Evolutionary conservation across 2,329 filamentous ascomycete species (phyloP).

Genomic region (Colletotrichum musicola): DNA sequence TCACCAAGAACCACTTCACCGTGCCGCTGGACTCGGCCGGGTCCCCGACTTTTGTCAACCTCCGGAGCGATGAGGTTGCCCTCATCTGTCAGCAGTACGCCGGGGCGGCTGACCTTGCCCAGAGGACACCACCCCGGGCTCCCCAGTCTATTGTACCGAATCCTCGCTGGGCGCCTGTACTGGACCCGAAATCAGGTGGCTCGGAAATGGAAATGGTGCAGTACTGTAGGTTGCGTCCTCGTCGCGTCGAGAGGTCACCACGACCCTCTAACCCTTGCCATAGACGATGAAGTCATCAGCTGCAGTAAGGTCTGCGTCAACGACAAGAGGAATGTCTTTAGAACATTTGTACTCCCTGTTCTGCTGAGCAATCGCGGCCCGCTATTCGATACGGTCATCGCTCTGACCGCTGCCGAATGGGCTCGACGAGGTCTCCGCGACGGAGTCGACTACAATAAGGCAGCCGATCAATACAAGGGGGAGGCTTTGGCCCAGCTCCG

Average conservation of each 20-base stretch:
- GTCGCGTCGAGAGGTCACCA: background rate
- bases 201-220: slow-evolving; percentile 12
- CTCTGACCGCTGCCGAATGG: slow-evolving; percentile 18
- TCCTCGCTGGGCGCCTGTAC: slow-evolving; percentile 1
- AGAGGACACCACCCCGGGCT: background rate
- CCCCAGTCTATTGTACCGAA: background rate
- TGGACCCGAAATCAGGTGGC: background rate
- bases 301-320: slow-evolving; percentile 17
- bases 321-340: slow-evolving; percentile 16
- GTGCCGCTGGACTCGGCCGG: slow-evolving; percentile 7
- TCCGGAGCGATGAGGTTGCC: slow-evolving; percentile 13
- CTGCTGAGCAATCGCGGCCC: slow-evolving; percentile 17
- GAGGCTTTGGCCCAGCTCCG: slow-evolving; percentile 16
- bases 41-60: slow-evolving; percentile 5
- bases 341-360: slow-evolving; percentile 16
- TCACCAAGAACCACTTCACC: slow-evolving; percentile 3
- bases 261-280: background rate
- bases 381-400: slow-evolving; percentile 13
- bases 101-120: background rate
- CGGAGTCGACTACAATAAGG: slow-evolving; percentile 1
- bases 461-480: slow-evolving; percentile 11
- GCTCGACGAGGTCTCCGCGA: background rate
- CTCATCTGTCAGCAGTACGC: slow-evolving; percentile 19
- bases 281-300: slow-evolving; percentile 28
- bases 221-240: slow-evolving; percentile 13